These are phyloP conservation scores for Hypoxylon sp. DNA, from an alignment of 2,329 filamentous ascomycete species.

Conservation along the genomic window DNA sequence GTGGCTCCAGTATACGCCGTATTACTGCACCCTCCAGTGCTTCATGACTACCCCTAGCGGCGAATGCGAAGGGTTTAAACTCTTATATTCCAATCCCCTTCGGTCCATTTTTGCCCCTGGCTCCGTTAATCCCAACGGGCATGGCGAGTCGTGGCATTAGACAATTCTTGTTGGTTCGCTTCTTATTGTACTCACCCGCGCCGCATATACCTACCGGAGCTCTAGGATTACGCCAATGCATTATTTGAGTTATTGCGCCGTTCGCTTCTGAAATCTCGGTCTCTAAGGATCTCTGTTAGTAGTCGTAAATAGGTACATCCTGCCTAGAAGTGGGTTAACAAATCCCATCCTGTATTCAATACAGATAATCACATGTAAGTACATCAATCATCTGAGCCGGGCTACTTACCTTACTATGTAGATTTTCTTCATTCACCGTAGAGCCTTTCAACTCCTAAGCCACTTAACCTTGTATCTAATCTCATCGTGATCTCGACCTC, in stretches of 20 bases:
- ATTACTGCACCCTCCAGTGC: neutral
- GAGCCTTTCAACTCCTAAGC: no score
- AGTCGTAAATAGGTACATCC: no score
- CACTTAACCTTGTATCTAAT: neutral
- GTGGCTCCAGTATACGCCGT: neutral
- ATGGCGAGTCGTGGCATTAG: conserved; percentile 30
- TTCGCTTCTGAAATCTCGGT: no score
- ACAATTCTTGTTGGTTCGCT: conserved; percentile 18
- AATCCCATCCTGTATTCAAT: no score
- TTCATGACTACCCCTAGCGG: neutral
- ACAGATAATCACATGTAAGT: no score
- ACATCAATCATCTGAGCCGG: no score
- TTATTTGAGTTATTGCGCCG: no score
- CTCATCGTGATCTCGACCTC: neutral
- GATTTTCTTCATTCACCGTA: no score
- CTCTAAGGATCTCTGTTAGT: no score
- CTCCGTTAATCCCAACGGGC: conserved; percentile 15
- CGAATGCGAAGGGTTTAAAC: conserved; percentile 7
- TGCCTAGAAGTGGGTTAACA: no score
- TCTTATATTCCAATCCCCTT: conserved; percentile 12
- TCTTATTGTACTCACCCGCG: conserved; percentile 28
- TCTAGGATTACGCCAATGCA: no score
- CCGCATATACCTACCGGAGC: conserved; percentile 6
- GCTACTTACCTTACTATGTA: no score
- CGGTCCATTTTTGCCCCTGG: conserved; percentile 26